Percentiles rank a stretch among this genome's conserved stretches.
phyloP scores from a whole-genome alignment of 2,329 filamentous ascomycete species.

The Colletotrichum zoysiae region DNA sequence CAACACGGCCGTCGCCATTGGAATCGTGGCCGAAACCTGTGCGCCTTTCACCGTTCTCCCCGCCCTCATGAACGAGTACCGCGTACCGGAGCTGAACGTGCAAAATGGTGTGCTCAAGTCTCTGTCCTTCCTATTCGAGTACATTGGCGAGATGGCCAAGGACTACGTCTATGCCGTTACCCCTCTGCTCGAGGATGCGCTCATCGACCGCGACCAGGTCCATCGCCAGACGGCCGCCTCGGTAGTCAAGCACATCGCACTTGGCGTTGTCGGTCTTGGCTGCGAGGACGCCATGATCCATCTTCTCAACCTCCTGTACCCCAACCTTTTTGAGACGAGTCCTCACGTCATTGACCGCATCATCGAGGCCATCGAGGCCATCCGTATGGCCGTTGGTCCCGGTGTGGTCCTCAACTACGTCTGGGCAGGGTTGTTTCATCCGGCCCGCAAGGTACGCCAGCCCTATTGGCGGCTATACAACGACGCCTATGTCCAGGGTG shows the following conservation, averaged over 20 bases:
- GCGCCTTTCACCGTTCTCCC: slow-evolving; percentile 99
- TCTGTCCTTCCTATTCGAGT: slow-evolving; percentile 96
- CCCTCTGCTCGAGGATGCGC: slow-evolving; percentile 92
- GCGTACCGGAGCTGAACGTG: slow-evolving; percentile 97
- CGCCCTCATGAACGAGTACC: slow-evolving; percentile 99
- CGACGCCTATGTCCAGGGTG: slow-evolving; percentile 92
- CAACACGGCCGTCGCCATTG: slow-evolving; percentile 97
- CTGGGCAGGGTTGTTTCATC: slow-evolving; percentile 97
- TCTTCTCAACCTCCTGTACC: slow-evolving; percentile 94
- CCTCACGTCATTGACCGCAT: slow-evolving; percentile 99
- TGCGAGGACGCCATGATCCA: slow-evolving; percentile 99
- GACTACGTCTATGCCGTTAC: slow-evolving; percentile 99
- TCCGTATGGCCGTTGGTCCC: slow-evolving; percentile 92
- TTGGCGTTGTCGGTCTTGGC: slow-evolving; percentile 96
- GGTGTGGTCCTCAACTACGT: slow-evolving; percentile 97
- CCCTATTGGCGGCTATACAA: slow-evolving; percentile 99
- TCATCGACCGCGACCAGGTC: slow-evolving; percentile 98
- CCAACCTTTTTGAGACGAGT: slow-evolving; percentile 97
- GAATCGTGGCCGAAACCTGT: slow-evolving; percentile 98
- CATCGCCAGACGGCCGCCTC: slow-evolving; percentile 96
- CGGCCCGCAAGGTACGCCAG: slow-evolving; percentile 90
- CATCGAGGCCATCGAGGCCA: slow-evolving; percentile 96
- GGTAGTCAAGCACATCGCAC: slow-evolving; percentile 96
- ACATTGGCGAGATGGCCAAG: slow-evolving; percentile 99
- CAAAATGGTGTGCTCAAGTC: slow-evolving; percentile 99